Conservation (phyloP, 192 early-diverging fungal genomes). For the Lunasporangiospora selenospora region DNA sequence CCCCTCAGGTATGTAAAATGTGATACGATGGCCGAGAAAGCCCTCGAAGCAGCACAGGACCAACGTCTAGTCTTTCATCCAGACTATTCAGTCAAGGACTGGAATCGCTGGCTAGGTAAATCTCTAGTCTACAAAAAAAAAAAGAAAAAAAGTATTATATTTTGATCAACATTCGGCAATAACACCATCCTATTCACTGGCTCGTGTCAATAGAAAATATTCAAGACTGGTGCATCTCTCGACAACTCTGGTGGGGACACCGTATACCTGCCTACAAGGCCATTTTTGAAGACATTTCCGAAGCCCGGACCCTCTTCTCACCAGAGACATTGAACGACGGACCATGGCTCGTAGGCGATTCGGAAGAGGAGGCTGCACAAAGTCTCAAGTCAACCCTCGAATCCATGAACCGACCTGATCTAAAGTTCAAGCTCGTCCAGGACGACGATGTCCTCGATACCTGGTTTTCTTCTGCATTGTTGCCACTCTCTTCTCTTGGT, state of each 20-base stretch:
- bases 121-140: too few species aligned
- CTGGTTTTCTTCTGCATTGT: slow-evolving; percentile 95
- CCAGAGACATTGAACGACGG: slow-evolving; percentile 32
- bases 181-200: neutral
- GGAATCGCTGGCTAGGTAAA: slow-evolving; percentile 88
- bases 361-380: slow-evolving; percentile 61
- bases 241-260: slow-evolving; percentile 99
- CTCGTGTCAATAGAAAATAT: slow-evolving; percentile 56
- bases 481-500: slow-evolving; percentile 81
- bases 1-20: slow-evolving; percentile 78
- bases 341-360: slow-evolving; percentile 72
- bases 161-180: too few species aligned
- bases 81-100: slow-evolving; percentile 76
- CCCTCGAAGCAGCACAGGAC: slow-evolving; percentile 66
- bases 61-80: slow-evolving; percentile 77
- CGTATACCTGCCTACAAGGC: slow-evolving; percentile 90
- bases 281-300: slow-evolving; percentile 50
- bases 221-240: slow-evolving; percentile 98
- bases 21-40: slow-evolving; percentile 73
- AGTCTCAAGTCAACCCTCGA: slow-evolving; percentile 59
- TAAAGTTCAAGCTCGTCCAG: slow-evolving; percentile 56
- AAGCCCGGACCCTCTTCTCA: slow-evolving; percentile 5
- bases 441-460: slow-evolving; percentile 97
- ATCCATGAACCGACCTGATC: slow-evolving; percentile 41
- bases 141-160: too few species aligned